These are phyloP conservation scores for Talaromyces sp. DNA, from an alignment of 2,329 filamentous ascomycete species.

Conservation along the genomic window DNA sequence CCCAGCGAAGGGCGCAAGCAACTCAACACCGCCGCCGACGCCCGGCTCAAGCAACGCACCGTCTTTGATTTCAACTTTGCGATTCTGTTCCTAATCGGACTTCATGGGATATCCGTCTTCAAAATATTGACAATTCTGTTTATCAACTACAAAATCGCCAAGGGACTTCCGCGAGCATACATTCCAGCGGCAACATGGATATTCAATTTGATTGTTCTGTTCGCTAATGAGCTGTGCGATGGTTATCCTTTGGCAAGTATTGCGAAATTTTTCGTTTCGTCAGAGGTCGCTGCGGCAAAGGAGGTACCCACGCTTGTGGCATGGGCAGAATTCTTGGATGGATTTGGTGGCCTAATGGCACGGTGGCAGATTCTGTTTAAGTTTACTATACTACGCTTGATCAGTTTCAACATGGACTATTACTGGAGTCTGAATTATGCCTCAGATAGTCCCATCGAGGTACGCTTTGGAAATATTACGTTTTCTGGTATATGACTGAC, in stretches of 20 bases:
- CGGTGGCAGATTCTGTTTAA: slow-evolving; percentile 99
- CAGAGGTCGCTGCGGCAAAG: slow-evolving; percentile 36
- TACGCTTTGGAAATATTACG: slow-evolving; percentile 48
- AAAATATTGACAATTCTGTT: slow-evolving; percentile 81
- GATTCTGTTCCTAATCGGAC: slow-evolving; percentile 68
- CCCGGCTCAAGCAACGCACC: slow-evolving; percentile 64
- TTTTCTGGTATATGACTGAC: slow-evolving; percentile 23
- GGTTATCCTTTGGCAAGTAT: slow-evolving; percentile 73
- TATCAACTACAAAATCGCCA: slow-evolving; percentile 78
- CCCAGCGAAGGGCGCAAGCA: slow-evolving; percentile 11
- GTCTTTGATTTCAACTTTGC: slow-evolving; percentile 83
- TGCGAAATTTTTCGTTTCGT: slow-evolving; percentile 49
- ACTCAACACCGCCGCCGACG: slow-evolving; percentile 45
- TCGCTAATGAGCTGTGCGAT: slow-evolving; percentile 78
- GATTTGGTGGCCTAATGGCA: slow-evolving; percentile 75
- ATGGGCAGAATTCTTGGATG: slow-evolving; percentile 72
- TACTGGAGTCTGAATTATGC: slow-evolving; percentile 79
- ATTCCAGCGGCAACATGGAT: slow-evolving; percentile 78
- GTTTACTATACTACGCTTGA: slow-evolving; percentile 82
- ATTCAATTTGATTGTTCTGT: slow-evolving; percentile 82
- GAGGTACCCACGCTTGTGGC: slow-evolving; percentile 49
- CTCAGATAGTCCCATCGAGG: slow-evolving; percentile 71
- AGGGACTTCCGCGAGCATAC: slow-evolving; percentile 63
- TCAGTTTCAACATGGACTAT: slow-evolving; percentile 96
- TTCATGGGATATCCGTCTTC: slow-evolving; percentile 81